A percentile compares a stretch with the other conserved stretches of the same genome.
These are phyloP conservation scores for Spathaspora sp. DNA, from an alignment of 1,139 yeast species.

Conservation along the genomic window DNA sequence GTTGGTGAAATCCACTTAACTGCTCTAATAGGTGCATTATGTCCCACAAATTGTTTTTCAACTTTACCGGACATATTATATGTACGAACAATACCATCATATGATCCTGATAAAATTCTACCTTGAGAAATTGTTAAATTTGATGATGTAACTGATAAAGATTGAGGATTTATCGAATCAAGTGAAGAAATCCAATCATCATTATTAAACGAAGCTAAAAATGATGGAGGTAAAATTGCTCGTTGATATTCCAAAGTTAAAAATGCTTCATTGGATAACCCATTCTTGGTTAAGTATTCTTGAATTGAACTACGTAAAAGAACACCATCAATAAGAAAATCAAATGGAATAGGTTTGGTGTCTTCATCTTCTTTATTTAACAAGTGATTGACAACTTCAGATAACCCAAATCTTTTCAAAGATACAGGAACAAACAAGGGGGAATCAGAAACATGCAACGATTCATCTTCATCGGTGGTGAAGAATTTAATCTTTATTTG, in stretches of 20 bases:
- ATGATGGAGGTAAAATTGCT: constrained; percentile 91
- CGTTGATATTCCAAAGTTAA: constrained; percentile 85
- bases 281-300: constrained; percentile 73
- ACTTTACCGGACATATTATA: constrained; percentile 86
- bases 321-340: constrained; percentile 84
- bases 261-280: constrained; percentile 79
- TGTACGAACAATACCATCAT: constrained; percentile 90
- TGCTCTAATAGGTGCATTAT: constrained; percentile 79
- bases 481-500: constrained; percentile 76
- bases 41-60: constrained; percentile 81
- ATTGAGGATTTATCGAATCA: constrained; percentile 43
- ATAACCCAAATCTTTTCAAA: constrained; percentile 85
- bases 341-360: constrained; percentile 80
- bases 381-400: constrained; percentile 92
- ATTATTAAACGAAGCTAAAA: constrained; percentile 80
- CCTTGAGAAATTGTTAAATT: constrained; percentile 32
- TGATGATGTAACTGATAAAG: constrained; percentile 28
- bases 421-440: constrained; percentile 86
- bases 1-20: constrained; percentile 77
- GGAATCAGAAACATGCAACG: constrained; percentile 71
- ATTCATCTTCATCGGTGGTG: constrained; percentile 81
- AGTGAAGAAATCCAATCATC: constrained; percentile 96
- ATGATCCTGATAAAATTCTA: constrained; percentile 81
- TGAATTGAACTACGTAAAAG: constrained; percentile 75
- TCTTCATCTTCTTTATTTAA: constrained; percentile 38